Conservation (phyloP, 2,329 filamentous ascomycete genomes). For the Dothistroma pini region DNA sequence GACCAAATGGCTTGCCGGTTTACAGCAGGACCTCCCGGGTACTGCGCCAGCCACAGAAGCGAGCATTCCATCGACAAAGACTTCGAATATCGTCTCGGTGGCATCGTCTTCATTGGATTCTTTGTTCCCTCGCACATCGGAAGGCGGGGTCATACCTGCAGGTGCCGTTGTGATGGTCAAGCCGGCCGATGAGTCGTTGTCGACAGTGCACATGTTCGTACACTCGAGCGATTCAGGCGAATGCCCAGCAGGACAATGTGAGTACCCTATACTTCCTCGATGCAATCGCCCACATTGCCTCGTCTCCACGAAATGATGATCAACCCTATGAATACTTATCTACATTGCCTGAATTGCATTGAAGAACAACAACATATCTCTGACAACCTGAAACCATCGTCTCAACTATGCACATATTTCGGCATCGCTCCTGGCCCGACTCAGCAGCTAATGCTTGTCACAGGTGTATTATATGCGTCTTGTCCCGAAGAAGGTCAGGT, state of each 20-base stretch:
- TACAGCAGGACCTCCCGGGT: slow-evolving; percentile 25
- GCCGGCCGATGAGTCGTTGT: slow-evolving; percentile 30
- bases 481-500: slow-evolving; percentile 38
- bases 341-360: slow-evolving; percentile 99
- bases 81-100: slow-evolving; percentile 54
- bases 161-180: slow-evolving; percentile 69
- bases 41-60: background rate
- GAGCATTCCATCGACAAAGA: background rate
- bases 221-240: slow-evolving; percentile 92
- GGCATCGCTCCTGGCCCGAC: background rate
- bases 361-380: slow-evolving; percentile 78
- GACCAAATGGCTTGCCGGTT: slow-evolving; percentile 31
- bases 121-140: slow-evolving; percentile 67
- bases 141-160: slow-evolving; percentile 72
- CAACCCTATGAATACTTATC: slow-evolving; percentile 88
- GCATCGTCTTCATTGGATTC: slow-evolving; percentile 61
- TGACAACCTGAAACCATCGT: slow-evolving; percentile 76
- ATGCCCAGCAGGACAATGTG: slow-evolving; percentile 84
- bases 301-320: slow-evolving; percentile 69
- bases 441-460: slow-evolving; percentile 7
- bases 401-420: slow-evolving; percentile 15
- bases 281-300: background rate
- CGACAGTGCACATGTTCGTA: slow-evolving; percentile 59
- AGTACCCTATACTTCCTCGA: slow-evolving; percentile 47
- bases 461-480: slow-evolving; percentile 59